Base-by-base conservation (phyloP, 2,329 filamentous ascomycete species). In the Fusarium armeniacum region DNA sequence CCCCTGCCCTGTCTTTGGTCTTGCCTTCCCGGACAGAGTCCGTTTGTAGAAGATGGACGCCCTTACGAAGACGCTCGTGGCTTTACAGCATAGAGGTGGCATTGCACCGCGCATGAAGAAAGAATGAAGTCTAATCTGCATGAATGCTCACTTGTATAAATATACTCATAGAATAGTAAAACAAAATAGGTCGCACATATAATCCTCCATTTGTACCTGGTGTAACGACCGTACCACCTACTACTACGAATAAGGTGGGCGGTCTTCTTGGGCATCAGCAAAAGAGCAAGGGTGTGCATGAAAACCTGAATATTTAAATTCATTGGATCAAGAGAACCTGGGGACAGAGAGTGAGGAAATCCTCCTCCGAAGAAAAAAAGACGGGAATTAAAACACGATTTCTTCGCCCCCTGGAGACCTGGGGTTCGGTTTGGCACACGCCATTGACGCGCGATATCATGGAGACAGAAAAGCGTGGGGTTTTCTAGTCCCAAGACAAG, bases 391-490 rank as follows among this genome's bases (percentile, higher is more conserved):
- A 40, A 51, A 38, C 49, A 24, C 35, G 33, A 26, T 58, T 40
- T 30, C 38, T 30, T 33, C 28, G 28, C 20, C 26, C 35, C 43
- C 60, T 56, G 43, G 30, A 12, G 58, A 40, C 54, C 40, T 52
- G 44, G 56, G 58, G 62, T 44, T 30, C 32, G 28, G 28, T 62
- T 43, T 40, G 18, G 53, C 62, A 58, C 33, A 30, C 60, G 47
- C 58, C 60, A 61, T 73, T 73, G 71, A 73, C 66, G 58, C 69
- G 66, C 67, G 66, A 70, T 70, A 65, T 72, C 45, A 30, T 15
- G 54, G 56, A 65, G 52, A 53, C 16, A 49, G 44, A 30, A 20
- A 40, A 55, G 62, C 66, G 66, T 70, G 67, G 67, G 67, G 66
- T 70, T 70, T 40, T 46, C 59, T 35, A 16, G 46, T 65, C 22